phyloP scores from a whole-genome alignment of 1,284 basidiomycete species.

The Waitea zeae region DNA sequence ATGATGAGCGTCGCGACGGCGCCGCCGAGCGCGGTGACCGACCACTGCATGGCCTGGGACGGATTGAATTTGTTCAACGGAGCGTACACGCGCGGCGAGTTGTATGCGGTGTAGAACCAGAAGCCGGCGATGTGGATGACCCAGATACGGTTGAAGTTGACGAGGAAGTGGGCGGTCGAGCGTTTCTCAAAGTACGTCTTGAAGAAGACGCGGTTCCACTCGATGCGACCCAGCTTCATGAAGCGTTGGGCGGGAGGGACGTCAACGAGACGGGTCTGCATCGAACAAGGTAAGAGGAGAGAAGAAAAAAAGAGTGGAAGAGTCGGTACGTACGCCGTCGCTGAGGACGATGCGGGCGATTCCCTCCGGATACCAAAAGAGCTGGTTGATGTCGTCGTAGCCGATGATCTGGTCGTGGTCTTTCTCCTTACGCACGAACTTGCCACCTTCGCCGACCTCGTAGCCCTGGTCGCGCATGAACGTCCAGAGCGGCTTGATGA shows the following conservation, averaged over 20 bases:
- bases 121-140: constrained; percentile 81
- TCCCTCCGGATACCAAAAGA: constrained; percentile 99
- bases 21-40: constrained; percentile 82
- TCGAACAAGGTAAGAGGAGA: constrained; percentile 41
- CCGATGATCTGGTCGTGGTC: constrained; percentile 96
- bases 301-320: constrained; percentile 3
- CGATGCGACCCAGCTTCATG: constrained; percentile 77
- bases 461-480: constrained; percentile 98
- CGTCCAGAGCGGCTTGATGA: constrained; percentile 90
- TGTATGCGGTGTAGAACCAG: constrained; percentile 93
- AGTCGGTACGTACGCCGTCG: constrained; percentile 80
- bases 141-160: constrained; percentile 97
- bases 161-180: constrained; percentile 79
- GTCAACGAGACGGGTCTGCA: constrained; percentile 85
- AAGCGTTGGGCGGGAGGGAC: constrained; percentile 81
- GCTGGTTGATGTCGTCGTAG: constrained; percentile 98
- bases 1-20: constrained; percentile 82
- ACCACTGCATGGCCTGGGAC: constrained; percentile 77
- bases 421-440: constrained; percentile 86
- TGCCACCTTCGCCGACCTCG: constrained; percentile 79
- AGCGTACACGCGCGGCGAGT: constrained; percentile 87
- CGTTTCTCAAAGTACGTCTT: constrained; percentile 95
- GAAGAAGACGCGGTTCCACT: constrained; percentile 89
- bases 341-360: constrained; percentile 80
- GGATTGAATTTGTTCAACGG: constrained; percentile 38